phyloP scores from a whole-genome alignment of 768 basidiomycete species.

The Leccinum uliginosum region DNA sequence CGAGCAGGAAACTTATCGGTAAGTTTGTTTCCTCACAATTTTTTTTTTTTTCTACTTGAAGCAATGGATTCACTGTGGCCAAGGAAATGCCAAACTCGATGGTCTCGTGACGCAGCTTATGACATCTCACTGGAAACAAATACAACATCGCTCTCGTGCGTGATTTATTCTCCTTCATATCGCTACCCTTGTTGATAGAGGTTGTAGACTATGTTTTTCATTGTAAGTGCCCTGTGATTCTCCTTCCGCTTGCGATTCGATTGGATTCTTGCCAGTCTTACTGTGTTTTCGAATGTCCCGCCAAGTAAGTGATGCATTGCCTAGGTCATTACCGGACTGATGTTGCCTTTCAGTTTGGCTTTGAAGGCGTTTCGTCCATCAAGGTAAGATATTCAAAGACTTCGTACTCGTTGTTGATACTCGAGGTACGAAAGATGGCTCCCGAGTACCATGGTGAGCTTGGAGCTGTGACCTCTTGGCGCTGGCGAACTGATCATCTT shows the following conservation, averaged over 20 bases:
- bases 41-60: neutral
- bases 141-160: constrained; percentile 66
- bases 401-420: neutral
- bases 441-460: constrained; percentile 55
- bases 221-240: constrained; percentile 40
- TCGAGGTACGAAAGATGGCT: constrained; percentile 45
- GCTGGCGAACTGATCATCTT: neutral
- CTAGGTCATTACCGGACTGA: neutral
- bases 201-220: constrained; percentile 62
- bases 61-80: neutral
- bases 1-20: constrained; percentile 58
- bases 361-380: constrained; percentile 65
- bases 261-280: constrained; percentile 19
- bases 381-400: constrained; percentile 33
- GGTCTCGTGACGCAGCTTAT: constrained; percentile 56
- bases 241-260: neutral
- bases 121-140: constrained; percentile 51
- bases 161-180: neutral
- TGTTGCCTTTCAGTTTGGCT: constrained; percentile 26
- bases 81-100: constrained; percentile 62
- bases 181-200: neutral
- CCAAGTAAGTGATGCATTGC: constrained; percentile 42
- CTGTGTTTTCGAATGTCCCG: constrained; percentile 56
- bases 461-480: neutral
- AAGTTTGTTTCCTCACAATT: constrained; percentile 2